These are phyloP conservation scores for Elaeis guineensis DNA, from an alignment of 176 grass and related monocot species.

Conservation along the genomic window DNA sequence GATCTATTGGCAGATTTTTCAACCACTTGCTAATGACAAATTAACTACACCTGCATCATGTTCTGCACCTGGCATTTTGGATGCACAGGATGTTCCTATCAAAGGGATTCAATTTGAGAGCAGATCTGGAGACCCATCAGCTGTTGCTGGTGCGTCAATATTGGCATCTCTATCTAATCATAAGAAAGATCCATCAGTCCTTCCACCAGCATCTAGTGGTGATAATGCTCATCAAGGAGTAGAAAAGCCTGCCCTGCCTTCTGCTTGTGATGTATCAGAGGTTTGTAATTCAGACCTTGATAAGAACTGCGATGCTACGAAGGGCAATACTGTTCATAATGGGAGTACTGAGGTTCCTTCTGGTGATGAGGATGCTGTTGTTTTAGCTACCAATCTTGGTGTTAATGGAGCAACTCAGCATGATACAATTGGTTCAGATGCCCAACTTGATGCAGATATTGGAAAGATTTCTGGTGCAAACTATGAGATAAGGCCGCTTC, in stretches of 20 bases:
- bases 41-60: constrained; percentile 27
- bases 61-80: constrained; percentile 39
- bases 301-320: constrained; percentile 41
- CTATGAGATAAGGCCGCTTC: constrained; percentile 63
- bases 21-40: constrained; percentile 72
- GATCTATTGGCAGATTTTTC: constrained; percentile 71
- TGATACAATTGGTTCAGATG: constrained; percentile 36
- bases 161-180: constrained; percentile 64
- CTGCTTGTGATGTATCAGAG: constrained; percentile 55
- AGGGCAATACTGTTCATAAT: constrained; percentile 51
- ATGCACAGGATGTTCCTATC: constrained; percentile 28
- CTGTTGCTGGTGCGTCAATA: constrained; percentile 67
- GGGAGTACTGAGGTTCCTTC: constrained; percentile 51
- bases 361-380: constrained; percentile 36
- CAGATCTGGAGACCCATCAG: constrained; percentile 46
- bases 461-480: constrained; percentile 47
- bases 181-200: constrained; percentile 38
- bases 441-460: constrained; percentile 50
- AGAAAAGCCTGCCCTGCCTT: constrained; percentile 27
- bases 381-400: constrained; percentile 43
- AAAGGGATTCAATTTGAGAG: constrained; percentile 59
- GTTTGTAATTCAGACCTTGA: constrained; percentile 38
- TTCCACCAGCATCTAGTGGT: constrained; percentile 25
- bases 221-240: constrained; percentile 31
- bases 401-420: constrained; percentile 33